Evolutionary conservation across 2,329 filamentous ascomycete species (phyloP).

Genomic region (Botrytis fabae): DNA sequence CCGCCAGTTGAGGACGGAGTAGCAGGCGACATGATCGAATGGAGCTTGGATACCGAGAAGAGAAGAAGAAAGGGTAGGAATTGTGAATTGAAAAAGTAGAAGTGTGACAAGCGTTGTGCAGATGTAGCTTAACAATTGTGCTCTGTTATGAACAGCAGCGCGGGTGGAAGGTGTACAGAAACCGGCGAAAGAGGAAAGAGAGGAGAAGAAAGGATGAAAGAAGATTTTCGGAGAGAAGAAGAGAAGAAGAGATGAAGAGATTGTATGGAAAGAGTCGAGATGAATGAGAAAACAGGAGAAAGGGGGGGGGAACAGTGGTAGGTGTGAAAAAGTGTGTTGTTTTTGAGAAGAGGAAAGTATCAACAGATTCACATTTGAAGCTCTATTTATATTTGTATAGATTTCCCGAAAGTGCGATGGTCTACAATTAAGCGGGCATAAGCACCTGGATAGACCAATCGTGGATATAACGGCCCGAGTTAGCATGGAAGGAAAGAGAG

Average conservation of each 20-base stretch:
- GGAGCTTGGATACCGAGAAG: neutral
- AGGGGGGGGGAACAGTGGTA: neutral
- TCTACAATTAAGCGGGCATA: neutral
- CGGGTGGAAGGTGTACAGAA: neutral
- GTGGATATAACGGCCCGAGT: conserved; percentile 1
- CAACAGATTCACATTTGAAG: neutral
- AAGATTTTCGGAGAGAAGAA: neutral
- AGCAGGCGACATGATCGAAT: conserved; percentile 21
- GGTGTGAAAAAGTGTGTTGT: conserved; percentile 9
- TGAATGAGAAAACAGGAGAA: neutral
- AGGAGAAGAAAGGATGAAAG: neutral
- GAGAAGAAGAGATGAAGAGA: neutral
- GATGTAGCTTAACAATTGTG: neutral
- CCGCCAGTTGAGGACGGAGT: conserved; percentile 12
- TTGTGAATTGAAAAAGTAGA: neutral
- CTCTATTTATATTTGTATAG: neutral
- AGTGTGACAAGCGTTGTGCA: neutral
- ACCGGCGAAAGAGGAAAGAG: neutral
- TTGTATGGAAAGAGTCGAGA: neutral
- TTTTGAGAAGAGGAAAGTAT: conserved; percentile 11
- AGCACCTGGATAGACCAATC: conserved; percentile 2
- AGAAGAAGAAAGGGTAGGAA: conserved; percentile 1
- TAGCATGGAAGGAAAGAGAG: neutral
- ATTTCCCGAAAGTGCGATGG: conserved; percentile 2
- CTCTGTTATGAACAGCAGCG: neutral